Evolutionary conservation across 805 yeast species (phyloP).

Genomic region (Scheffersomyces amazonensis): DNA sequence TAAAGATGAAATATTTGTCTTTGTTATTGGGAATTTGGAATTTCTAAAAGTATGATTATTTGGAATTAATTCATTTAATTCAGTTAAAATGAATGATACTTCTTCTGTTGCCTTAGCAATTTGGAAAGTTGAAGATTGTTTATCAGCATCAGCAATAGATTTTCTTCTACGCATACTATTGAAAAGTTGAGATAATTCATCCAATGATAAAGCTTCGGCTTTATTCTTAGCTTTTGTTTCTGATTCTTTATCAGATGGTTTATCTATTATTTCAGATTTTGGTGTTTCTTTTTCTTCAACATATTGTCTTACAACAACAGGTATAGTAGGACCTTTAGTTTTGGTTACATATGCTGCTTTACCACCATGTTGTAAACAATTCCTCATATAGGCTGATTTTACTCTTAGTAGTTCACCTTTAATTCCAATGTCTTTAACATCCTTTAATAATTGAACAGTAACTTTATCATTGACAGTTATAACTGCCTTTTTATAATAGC

Average conservation of each 20-base stretch:
- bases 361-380: conserved; percentile 63
- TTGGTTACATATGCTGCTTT: conserved; percentile 67
- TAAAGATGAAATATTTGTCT: conserved; percentile 17
- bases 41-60: conserved; percentile 15
- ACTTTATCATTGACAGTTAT: conserved; percentile 35
- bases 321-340: conserved; percentile 34
- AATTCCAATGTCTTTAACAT: conserved; percentile 60
- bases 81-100: conserved; percentile 22
- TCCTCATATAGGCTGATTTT: conserved; percentile 79
- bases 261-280: conserved; percentile 6
- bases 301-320: conserved; percentile 29
- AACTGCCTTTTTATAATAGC: neutral
- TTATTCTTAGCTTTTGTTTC: conserved; percentile 6
- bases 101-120: neutral
- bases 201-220: conserved; percentile 31
- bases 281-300: neutral
- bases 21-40: conserved; percentile 24
- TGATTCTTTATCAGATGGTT: conserved; percentile 5
- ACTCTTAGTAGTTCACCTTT: conserved; percentile 75
- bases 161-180: conserved; percentile 18
- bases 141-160: neutral
- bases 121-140: neutral
- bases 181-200: conserved; percentile 37
- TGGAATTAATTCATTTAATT: conserved; percentile 31
- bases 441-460: conserved; percentile 71